Conservation (phyloP, 2,329 filamentous ascomycete genomes). For the Domatiomyces catenatus region DNA sequence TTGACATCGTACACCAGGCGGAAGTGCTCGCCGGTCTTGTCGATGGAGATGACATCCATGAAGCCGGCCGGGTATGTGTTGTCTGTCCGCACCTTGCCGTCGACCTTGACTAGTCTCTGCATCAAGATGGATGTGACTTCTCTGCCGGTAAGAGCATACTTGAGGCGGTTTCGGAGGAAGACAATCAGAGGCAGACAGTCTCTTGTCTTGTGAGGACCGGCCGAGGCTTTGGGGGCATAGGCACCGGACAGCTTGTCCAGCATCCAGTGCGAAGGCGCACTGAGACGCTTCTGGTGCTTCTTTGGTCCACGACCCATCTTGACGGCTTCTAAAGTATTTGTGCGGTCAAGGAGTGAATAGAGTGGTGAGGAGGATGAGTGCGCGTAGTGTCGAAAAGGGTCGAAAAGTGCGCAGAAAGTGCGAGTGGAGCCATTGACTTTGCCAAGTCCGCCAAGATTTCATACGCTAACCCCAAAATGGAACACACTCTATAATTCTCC, state of each 20-base stretch:
- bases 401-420: not conserved
- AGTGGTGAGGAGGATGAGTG: not conserved
- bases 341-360: not conserved
- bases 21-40: conserved; percentile 99
- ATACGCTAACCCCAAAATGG: not conserved
- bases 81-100: conserved; percentile 99
- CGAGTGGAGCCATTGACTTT: not conserved
- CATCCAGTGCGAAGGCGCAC: conserved; percentile 98
- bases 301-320: conserved; percentile 51
- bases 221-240: conserved; percentile 54
- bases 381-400: not conserved
- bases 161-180: conserved; percentile 84
- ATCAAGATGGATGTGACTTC: conserved; percentile 97
- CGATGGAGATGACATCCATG: conserved; percentile 99
- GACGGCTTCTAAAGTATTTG: conserved; percentile 10
- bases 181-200: conserved; percentile 98
- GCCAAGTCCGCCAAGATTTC: not conserved
- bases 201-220: conserved; percentile 84
- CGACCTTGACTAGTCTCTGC: conserved; percentile 99
- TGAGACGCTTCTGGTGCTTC: conserved; percentile 99
- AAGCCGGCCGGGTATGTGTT: conserved; percentile 92
- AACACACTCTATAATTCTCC: too few relatives aligned
- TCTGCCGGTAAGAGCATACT: conserved; percentile 98
- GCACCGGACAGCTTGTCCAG: conserved; percentile 97
- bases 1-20: conserved; percentile 99